Conservation (phyloP, 1,284 basidiomycete species). For the Phellopilus nigrolimitatus region DNA sequence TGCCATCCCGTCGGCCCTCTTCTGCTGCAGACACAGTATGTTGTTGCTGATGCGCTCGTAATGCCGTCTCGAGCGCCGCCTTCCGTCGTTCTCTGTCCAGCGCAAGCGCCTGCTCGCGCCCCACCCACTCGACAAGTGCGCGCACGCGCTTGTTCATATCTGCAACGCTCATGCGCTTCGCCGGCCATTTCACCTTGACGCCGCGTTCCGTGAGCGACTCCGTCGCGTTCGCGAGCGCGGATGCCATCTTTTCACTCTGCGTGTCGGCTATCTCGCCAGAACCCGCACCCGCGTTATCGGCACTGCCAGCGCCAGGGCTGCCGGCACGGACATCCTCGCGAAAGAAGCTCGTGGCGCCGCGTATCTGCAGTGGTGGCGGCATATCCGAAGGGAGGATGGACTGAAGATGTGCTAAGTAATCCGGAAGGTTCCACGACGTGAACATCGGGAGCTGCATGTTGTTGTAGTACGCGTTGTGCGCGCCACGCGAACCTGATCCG, state of each 20-base stretch:
- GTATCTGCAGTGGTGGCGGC: slow-evolving; percentile 75
- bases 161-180: slow-evolving; percentile 88
- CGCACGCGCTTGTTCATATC: slow-evolving; percentile 98
- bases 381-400: slow-evolving; percentile 75
- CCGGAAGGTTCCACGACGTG: slow-evolving; percentile 87
- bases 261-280: slow-evolving; percentile 24
- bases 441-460: slow-evolving; percentile 71
- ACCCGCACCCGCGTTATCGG: slow-evolving; percentile 24
- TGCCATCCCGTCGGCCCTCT: background rate
- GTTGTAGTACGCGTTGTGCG: slow-evolving; percentile 45
- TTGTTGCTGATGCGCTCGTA: background rate
- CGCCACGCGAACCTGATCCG: slow-evolving; percentile 9
- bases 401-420: slow-evolving; percentile 87
- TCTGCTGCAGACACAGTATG: background rate
- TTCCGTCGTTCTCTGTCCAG: slow-evolving; percentile 66
- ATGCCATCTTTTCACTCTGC: slow-evolving; percentile 12
- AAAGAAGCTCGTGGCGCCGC: slow-evolving; percentile 29
- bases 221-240: slow-evolving; percentile 5
- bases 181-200: slow-evolving; percentile 91
- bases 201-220: slow-evolving; percentile 59
- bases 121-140: slow-evolving; percentile 89
- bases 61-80: slow-evolving; percentile 50
- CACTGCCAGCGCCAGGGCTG: slow-evolving; percentile 23
- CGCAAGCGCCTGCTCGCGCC: slow-evolving; percentile 75
- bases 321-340: slow-evolving; percentile 5